Evolutionary conservation across 2,329 filamentous ascomycete genomes (phyloP), one percentile per base, ranked within the genome.

Genomic region (Akanthomyces lecanii): DNA sequence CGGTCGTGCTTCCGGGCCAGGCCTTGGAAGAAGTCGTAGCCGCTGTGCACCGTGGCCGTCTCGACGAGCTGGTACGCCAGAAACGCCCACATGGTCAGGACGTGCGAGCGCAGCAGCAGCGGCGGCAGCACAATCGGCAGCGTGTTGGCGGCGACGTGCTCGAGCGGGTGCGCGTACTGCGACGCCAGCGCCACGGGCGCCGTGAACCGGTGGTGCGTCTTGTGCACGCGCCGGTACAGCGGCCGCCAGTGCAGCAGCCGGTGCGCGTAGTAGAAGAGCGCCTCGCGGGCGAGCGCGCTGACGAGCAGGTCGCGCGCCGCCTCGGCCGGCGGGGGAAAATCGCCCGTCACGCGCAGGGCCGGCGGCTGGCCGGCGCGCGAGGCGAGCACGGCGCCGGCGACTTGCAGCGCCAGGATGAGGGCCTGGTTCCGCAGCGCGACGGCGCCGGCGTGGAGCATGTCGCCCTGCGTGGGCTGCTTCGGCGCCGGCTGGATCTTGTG

Each of bases 121-220:
- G 81, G 78, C 10, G 82, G 82, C 38, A 85, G 69, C 1, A 74
- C 75, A 3, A 85, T 78, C 0, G 83, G 83, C 28, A 85, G 69
- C 7, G 77, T 75, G 65, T 85, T 85, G 18, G 82, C 81, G 12
- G 83, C 62, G 3, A 86, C 64, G 67, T 85, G 82, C 71, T 86
- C 84, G n/a, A 81, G 63, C 0, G 82, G 82, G 66, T 85, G 83
- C 0, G 82, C 82, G 66, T 83, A 86, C 66, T 85, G 81, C 2
- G 83, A 81, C 0, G 83, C 77, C 5, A 85, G 74, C 0, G 81
- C 79, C 2, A 86, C 78, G 0, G 83, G 83, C 1, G 83, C 81
- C 0, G 78, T 82, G 73, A 85, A 86, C 28, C 73, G 73, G 72
- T 86, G 84, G 67, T 86, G 84, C 25, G 74, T 74, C 66, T 85